A percentile compares a stretch with the other conserved stretches of the same genome.
These are phyloP conservation scores for Aspergillus sp. DNA, from an alignment of 2,329 filamentous ascomycete species.

Conservation along the genomic window DNA sequence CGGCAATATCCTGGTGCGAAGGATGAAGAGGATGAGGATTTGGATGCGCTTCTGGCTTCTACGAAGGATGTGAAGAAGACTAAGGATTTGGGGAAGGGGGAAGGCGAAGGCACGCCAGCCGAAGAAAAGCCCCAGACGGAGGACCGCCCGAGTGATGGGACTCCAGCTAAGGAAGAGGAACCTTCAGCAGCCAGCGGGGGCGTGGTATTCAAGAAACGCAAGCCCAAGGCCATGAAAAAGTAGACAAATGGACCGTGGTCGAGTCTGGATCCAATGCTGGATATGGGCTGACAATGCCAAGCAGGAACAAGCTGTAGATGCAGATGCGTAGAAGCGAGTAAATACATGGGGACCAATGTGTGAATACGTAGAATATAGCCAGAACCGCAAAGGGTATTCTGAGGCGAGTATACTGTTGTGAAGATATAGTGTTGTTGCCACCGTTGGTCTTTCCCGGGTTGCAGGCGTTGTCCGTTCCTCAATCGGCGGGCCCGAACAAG, in stretches of 20 bases:
- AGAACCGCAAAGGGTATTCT: not conserved
- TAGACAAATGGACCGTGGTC: constrained; percentile 14
- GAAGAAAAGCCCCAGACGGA: constrained; percentile 11
- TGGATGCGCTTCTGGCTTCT: constrained; percentile 45
- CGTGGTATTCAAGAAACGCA: constrained; percentile 52
- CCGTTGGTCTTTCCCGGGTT: not conserved
- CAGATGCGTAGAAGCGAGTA: not conserved
- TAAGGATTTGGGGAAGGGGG: constrained; percentile 22
- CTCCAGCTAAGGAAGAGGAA: constrained; percentile 10
- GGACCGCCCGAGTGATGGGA: constrained; percentile 6
- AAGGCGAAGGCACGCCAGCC: constrained; percentile 7
- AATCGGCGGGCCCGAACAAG: constrained; percentile 19
- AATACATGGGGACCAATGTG: not conserved
- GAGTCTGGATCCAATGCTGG: not conserved
- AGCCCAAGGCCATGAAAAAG: constrained; percentile 45
- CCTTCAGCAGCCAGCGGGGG: constrained; percentile 27
- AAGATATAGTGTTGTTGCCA: constrained; percentile 1
- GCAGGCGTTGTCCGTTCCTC: constrained; percentile 1
- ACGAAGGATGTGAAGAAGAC: constrained; percentile 41
- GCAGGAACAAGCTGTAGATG: not conserved
- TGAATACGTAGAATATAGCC: not conserved
- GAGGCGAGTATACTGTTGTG: not conserved
- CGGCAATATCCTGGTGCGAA: constrained; percentile 40
- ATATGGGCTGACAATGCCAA: not conserved
- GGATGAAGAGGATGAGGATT: constrained; percentile 34